Conservation (phyloP, 345 rosid genomes). For the Erucastrum elatum region DNA sequence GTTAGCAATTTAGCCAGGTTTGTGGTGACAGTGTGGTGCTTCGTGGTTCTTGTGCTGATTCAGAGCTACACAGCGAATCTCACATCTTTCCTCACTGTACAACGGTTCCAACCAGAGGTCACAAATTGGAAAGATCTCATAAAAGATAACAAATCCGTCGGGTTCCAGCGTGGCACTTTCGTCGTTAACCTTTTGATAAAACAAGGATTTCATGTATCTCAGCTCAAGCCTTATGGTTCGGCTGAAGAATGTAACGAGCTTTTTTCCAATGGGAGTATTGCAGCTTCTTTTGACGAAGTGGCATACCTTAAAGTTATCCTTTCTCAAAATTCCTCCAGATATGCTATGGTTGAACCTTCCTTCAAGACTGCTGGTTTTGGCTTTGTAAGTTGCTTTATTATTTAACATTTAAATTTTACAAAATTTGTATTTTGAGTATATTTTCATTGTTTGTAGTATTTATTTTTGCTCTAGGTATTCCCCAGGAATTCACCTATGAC, state of each 20-base stretch:
- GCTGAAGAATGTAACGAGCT: conserved; percentile 4
- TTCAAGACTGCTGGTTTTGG: not conserved
- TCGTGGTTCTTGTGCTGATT: conserved; percentile 40
- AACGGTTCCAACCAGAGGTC: conserved; percentile 20
- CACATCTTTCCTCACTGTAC: conserved; percentile 43
- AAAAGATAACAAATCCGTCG: conserved; percentile 15
- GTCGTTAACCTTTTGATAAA: not conserved
- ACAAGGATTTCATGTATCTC: not conserved
- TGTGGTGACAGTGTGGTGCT: conserved; percentile 40
- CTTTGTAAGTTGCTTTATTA: too few relatives aligned
- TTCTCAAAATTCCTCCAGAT: conserved; percentile 19
- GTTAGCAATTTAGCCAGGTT: conserved; percentile 43
- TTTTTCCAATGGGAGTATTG: conserved; percentile 32
- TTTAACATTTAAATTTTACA: too few relatives aligned
- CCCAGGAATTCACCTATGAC: conserved; percentile 42
- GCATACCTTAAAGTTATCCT: conserved; percentile 29
- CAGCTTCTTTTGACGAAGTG: conserved; percentile 42
- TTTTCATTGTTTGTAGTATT: not conserved
- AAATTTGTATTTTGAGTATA: too few relatives aligned
- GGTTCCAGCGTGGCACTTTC: conserved; percentile 6
- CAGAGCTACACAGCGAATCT: conserved; percentile 48
- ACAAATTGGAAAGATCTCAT: conserved; percentile 14
- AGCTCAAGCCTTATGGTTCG: not conserved
- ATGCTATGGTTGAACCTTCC: conserved; percentile 28
- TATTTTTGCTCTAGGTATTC: not conserved